phyloP scores from a whole-genome alignment of 1,284 basidiomycete species.

The Cryptococcus sp. region DNA sequence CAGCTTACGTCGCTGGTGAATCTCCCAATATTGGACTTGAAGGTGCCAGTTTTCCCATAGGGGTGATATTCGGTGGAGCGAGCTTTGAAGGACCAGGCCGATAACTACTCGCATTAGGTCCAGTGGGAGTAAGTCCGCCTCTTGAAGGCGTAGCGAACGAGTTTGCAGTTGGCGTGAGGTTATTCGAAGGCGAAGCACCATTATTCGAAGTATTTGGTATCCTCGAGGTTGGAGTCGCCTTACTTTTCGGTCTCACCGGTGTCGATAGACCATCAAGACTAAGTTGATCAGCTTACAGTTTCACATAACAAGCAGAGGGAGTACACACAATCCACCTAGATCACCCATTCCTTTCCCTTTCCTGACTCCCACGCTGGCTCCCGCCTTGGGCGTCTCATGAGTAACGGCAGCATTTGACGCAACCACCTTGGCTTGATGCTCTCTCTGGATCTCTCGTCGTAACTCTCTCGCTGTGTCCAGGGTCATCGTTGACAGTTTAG shows the following conservation, averaged over 20 bases:
- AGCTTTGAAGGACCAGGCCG: slow-evolving; percentile 22
- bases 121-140: slow-evolving; percentile 12
- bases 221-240: slow-evolving; percentile 6
- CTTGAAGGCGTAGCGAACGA: slow-evolving; percentile 17
- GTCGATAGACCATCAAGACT: slow-evolving; percentile 38
- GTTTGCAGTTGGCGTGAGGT: neutral
- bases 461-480: slow-evolving; percentile 45
- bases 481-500: slow-evolving; percentile 35
- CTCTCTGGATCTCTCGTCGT: slow-evolving; percentile 45
- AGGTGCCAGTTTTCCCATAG: slow-evolving; percentile 20
- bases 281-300: neutral
- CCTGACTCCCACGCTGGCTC: slow-evolving; percentile 22
- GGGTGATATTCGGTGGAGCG: slow-evolving; percentile 14
- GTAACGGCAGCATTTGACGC: slow-evolving; percentile 7
- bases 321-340: slow-evolving; percentile 44
- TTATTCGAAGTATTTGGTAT: slow-evolving; percentile 22
- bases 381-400: slow-evolving; percentile 7
- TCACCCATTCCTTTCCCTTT: slow-evolving; percentile 28
- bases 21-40: slow-evolving; percentile 36
- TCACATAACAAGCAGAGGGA: neutral
- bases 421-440: slow-evolving; percentile 33
- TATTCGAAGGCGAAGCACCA: slow-evolving; percentile 15
- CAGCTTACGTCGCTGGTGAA: slow-evolving; percentile 13
- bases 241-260: slow-evolving; percentile 23
- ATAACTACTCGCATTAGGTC: slow-evolving; percentile 25